Evolutionary conservation across 495 filamentous ascomycete genomes (phyloP).

Genomic region (Penicillium egyptiacum): DNA sequence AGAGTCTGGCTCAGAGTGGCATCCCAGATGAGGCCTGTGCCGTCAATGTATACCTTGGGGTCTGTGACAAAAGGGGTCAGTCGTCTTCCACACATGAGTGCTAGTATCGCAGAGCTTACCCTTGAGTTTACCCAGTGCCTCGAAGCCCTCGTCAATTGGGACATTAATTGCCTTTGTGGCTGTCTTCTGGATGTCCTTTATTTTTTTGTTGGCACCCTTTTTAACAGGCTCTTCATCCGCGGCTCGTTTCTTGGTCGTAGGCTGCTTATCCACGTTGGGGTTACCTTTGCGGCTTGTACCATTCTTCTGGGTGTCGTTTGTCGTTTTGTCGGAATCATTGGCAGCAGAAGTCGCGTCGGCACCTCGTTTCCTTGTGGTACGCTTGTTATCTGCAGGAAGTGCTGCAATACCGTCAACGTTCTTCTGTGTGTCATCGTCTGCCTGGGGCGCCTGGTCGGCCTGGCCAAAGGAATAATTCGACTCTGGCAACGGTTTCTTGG

Average conservation of each 20-base stretch:
- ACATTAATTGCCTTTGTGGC: conserved; percentile 41
- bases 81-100: neutral
- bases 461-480: conserved; percentile 35
- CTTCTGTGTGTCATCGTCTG: neutral
- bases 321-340: neutral
- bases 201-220: conserved; percentile 30
- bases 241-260: conserved; percentile 24
- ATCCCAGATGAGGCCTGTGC: conserved; percentile 60
- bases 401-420: neutral
- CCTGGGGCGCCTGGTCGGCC: neutral
- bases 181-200: conserved; percentile 47
- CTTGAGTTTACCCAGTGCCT: neutral
- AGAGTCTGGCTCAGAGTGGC: conserved; percentile 52
- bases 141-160: conserved; percentile 53
- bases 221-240: conserved; percentile 3
- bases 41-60: conserved; percentile 63
- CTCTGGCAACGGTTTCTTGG: conserved; percentile 45
- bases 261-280: conserved; percentile 17
- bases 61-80: conserved; percentile 9
- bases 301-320: conserved; percentile 17
- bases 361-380: neutral
- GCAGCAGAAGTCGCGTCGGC: neutral
- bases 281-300: conserved; percentile 1
- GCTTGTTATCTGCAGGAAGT: neutral
- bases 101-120: conserved; percentile 15